A percentile compares a stretch with the other conserved stretches of the same genome.
phyloP scores from a whole-genome alignment of 1,284 basidiomycete genomes.

The Trametes pubescens region DNA sequence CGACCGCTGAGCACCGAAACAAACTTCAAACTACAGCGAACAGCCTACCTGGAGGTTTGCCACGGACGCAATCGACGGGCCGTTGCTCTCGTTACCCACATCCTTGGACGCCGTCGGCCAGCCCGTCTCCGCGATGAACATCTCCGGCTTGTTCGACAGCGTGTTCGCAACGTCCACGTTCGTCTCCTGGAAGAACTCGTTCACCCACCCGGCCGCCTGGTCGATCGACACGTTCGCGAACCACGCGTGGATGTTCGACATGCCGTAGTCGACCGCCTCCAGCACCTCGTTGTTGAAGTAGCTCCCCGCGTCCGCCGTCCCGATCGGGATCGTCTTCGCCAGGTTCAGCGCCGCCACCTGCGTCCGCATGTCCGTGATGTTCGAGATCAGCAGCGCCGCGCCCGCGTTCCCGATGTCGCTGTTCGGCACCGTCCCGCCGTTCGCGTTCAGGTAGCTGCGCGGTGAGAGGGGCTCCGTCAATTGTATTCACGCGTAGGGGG shows the following conservation, averaged over 20 bases:
- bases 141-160: conserved; percentile 73
- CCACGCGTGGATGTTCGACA: conserved; percentile 88
- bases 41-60: conserved; percentile 60
- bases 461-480: not conserved
- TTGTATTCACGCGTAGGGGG: not conserved
- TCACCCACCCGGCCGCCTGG: conserved; percentile 75
- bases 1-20: not conserved
- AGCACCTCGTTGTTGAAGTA: conserved; percentile 83
- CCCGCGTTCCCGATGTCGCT: conserved; percentile 63
- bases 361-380: conserved; percentile 71
- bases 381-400: conserved; percentile 61
- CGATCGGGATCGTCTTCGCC: conserved; percentile 71
- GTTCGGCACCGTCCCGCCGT: conserved; percentile 56
- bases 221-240: conserved; percentile 78
- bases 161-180: conserved; percentile 60
- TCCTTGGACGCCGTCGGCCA: conserved; percentile 85
- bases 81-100: conserved; percentile 63
- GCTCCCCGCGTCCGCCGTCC: conserved; percentile 91
- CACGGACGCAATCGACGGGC: conserved; percentile 71
- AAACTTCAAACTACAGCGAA: not conserved
- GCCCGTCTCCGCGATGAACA: conserved; percentile 93
- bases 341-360: conserved; percentile 65
- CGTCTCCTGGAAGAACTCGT: conserved; percentile 62
- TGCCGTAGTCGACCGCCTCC: conserved; percentile 76
- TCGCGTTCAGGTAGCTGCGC: conserved; percentile 61